Conservation (phyloP, 1,139 yeast species). For the Kodamaea plutei region DNA sequence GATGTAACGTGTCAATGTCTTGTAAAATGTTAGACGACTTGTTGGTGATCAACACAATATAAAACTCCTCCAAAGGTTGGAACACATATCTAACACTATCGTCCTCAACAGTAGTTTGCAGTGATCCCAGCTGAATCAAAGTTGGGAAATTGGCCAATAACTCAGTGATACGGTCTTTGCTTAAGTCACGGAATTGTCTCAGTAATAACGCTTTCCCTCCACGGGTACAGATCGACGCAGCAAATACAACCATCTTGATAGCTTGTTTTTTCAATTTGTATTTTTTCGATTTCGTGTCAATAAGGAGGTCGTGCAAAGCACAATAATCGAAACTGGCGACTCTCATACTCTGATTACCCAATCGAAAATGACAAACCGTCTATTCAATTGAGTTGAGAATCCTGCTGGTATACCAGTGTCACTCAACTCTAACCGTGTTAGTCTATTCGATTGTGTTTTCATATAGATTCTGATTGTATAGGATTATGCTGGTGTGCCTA, state of each 20-base stretch:
- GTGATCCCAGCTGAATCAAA: constrained; percentile 66
- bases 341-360: too few relatives aligned
- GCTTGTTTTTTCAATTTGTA: constrained; percentile 3
- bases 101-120: constrained; percentile 94
- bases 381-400: too few relatives aligned
- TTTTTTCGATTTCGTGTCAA: constrained; percentile 11
- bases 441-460: too few relatives aligned
- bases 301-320: constrained; percentile 9
- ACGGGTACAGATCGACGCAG: constrained; percentile 93
- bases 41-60: constrained; percentile 87
- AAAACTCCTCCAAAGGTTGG: constrained; percentile 93
- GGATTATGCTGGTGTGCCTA: too few relatives aligned
- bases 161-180: constrained; percentile 82
- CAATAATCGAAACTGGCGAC: too few relatives aligned
- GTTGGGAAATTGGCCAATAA: constrained; percentile 84
- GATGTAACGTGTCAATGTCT: constrained; percentile 87
- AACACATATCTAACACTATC: constrained; percentile 90
- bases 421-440: too few relatives aligned
- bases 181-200: constrained; percentile 85
- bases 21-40: constrained; percentile 89
- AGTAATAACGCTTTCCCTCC: constrained; percentile 93
- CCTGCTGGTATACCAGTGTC: too few relatives aligned
- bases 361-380: too few relatives aligned
- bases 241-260: constrained; percentile 48
- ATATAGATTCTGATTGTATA: too few relatives aligned